phyloP scores from a whole-genome alignment of 768 basidiomycete species.

The Stropharia rugosoannulata region DNA sequence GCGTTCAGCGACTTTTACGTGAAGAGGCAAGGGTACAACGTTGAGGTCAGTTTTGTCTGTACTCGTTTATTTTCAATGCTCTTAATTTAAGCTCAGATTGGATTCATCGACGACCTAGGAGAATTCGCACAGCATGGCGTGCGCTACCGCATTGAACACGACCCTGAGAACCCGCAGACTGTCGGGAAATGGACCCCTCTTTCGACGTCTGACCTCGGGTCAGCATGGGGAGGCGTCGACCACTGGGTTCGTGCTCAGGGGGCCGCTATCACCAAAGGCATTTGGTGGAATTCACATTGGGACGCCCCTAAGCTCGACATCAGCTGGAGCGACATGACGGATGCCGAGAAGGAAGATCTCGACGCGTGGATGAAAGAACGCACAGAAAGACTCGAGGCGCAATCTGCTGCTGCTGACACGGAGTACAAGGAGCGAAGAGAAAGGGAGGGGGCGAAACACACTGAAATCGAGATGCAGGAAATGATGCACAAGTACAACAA shows the following conservation, averaged over 20 bases:
- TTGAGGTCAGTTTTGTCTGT: constrained; percentile 6
- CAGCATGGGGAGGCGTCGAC: constrained; percentile 18
- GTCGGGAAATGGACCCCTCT: constrained; percentile 21
- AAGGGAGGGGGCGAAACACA: not conserved
- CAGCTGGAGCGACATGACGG: constrained; percentile 23
- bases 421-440: constrained; percentile 6
- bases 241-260: constrained; percentile 23
- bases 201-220: constrained; percentile 18
- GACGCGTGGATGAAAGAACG: constrained; percentile 14
- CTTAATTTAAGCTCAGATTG: constrained; percentile 5
- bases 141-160: constrained; percentile 14
- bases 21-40: constrained; percentile 3
- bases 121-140: constrained; percentile 15
- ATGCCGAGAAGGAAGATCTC: constrained; percentile 14
- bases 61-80: not conserved
- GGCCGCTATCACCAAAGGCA: constrained; percentile 18
- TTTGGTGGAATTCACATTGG: constrained; percentile 22
- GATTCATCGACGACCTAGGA: constrained; percentile 14
- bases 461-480: constrained; percentile 2
- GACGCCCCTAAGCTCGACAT: constrained; percentile 11
- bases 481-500: constrained; percentile 7
- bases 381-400: constrained; percentile 1
- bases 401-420: not conserved
- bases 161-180: constrained; percentile 4
- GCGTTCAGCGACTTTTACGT: constrained; percentile 9